Evolutionary conservation across 2,329 filamentous ascomycete genomes (phyloP), one percentile per base, ranked within the genome.

Genomic region (Pezicula radicicola): DNA sequence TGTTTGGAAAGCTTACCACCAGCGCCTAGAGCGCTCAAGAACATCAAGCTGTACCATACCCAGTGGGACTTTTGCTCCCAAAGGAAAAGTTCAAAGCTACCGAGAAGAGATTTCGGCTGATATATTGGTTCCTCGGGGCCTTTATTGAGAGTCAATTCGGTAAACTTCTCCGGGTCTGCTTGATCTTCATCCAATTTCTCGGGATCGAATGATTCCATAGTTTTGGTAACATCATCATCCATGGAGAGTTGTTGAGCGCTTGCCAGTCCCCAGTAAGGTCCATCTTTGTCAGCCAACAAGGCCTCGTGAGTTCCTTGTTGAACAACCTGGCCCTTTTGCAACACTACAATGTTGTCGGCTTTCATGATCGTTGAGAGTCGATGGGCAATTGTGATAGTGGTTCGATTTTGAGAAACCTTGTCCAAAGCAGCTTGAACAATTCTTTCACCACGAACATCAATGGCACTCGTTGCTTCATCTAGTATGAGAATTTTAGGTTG

Each of bases 271-370:
- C 78, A 78, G 61, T 93, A 93, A 16, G 87, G 75, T 1, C 88
- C 83, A 3, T 73, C 74, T 4, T 83, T 74, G 43, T 64, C 45
- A 3, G 74, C 66, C 1, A 95, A 73, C 0, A 96, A 77, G 41
- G 83, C 79, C 6, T 90, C 81, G 58, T 96, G 91, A 0, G 81
- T 90, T 0, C 91, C 91, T 59, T 85, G 74, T 66, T 96, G 89
- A 8, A 87, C 77, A 0, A 91, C 80, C 48, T 77, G 71, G 2
- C 91, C 91, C 59, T 86, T 80, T 46, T 86, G 78, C 48, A 95
- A 69, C 1, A 95, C 90, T 6, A 91, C 74, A 52, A 95, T 95
- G 35, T 84, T 81, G 62, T 95, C 86, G 1, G 90, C 89, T 55
- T 87, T 82, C 66, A 84, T 85, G 60, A 91, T 88, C 0, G 88